Conservation (phyloP, 2,329 filamentous ascomycete species). For the Aureobasidium lini region DNA sequence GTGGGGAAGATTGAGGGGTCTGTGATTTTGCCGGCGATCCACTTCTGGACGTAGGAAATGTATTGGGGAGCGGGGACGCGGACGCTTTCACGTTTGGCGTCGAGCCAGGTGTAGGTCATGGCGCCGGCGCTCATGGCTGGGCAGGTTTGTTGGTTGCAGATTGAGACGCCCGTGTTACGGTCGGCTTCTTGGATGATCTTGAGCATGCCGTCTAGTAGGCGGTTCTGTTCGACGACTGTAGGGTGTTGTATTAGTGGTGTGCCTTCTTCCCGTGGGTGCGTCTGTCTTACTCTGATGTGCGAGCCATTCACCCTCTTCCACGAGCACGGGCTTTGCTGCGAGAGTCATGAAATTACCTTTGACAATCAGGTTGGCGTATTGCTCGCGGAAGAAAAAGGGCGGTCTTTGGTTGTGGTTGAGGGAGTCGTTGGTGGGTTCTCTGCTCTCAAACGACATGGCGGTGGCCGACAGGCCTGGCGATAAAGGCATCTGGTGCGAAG, state of each 20-base stretch:
- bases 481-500: constrained; percentile 16
- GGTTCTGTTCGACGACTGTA: constrained; percentile 84
- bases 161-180: constrained; percentile 60
- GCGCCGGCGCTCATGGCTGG: constrained; percentile 96
- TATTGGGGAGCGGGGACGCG: constrained; percentile 91
- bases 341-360: constrained; percentile 97
- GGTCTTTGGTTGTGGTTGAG: constrained; percentile 51
- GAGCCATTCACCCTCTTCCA: constrained; percentile 92
- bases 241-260: background rate
- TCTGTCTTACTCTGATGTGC: constrained; percentile 72
- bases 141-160: constrained; percentile 79
- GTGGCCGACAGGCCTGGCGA: constrained; percentile 48
- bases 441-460: constrained; percentile 58
- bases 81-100: constrained; percentile 76
- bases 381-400: constrained; percentile 67
- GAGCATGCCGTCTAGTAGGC: constrained; percentile 81
- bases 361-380: constrained; percentile 78
- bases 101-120: constrained; percentile 94
- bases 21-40: constrained; percentile 93
- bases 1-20: constrained; percentile 87
- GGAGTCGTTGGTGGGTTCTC: constrained; percentile 23
- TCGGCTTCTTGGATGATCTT: constrained; percentile 83
- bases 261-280: background rate
- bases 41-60: constrained; percentile 91
- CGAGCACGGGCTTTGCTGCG: constrained; percentile 84